Base-by-base conservation (phyloP, 2,329 filamentous ascomycete genomes). In the Aspergillus sergii region DNA sequence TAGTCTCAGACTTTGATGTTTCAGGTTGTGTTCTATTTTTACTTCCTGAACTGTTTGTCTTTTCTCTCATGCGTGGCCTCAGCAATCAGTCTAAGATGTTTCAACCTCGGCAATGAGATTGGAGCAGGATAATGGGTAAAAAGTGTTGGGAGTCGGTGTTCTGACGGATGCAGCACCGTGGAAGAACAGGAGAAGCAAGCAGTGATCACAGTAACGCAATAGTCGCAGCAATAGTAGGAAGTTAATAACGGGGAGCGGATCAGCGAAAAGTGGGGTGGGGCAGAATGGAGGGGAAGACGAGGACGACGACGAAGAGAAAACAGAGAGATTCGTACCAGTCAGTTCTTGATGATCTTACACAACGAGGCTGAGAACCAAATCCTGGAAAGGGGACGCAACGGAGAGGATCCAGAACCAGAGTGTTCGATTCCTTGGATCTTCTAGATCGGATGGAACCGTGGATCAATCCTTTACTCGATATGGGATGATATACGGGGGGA, bases 171-270 rank as follows among this genome's bases (percentile, higher is more conserved):
- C n/a, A 54, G n/a, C n/a, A 9, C 51, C 51, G 51, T 54, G n/a
- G 32, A 54, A 14, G 30, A 36, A 39, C 28, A 34, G 32, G 51
- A 30, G 32, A 54, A 54, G 11, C 51, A 36, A 23, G 51, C 19
- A 54, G 51, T 36, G 34, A 54, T 54, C 51, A 11, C 51, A 54
- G 51, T n/a, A 54, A 54, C 21, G 30, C 51, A 54, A 54, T 54
- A 54, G 51, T 36, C 51, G 51, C 30, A 23, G 30, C 32, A 54
- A 26, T 65, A 67, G 61, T 62, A 59, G 60, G 59, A 64, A 64
- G 63, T 65, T 67, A 67, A 67, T 69, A 68, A 66, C 60, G 58
- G 64, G 64, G 63, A 55, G 66, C 62, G 61, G 68, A 68, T 65
- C 64, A 58, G 63, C 60, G 41, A 60, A 54, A 51, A 65, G 64